A percentile compares a stretch with the other conserved stretches of the same genome.
These are phyloP conservation scores for Rhododendron molle DNA, from an alignment of 148 eudicot species.

Conservation along the genomic window DNA sequence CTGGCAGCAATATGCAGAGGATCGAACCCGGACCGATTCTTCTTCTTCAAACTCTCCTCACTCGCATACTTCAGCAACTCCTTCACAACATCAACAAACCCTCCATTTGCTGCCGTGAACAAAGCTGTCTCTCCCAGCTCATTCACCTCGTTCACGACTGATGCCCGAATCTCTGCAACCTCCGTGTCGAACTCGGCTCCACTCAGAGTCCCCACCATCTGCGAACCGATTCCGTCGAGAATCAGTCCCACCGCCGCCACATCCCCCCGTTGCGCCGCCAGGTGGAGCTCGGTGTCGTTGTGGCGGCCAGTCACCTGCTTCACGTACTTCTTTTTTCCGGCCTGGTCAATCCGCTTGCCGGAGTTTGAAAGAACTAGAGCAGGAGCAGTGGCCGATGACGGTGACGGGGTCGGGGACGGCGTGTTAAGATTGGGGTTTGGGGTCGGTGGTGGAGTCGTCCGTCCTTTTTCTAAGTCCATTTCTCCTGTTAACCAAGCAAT, in stretches of 20 bases:
- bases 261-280: conserved; percentile 74
- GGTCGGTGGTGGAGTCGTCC: conserved; percentile 22
- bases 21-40: conserved; percentile 55
- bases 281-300: conserved; percentile 67
- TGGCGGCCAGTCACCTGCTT: conserved; percentile 81
- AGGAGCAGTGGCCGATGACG: conserved; percentile 64
- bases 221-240: conserved; percentile 45
- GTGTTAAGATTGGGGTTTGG: conserved; percentile 26
- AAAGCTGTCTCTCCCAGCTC: conserved; percentile 76
- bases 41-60: conserved; percentile 46
- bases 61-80: conserved; percentile 62
- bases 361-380: conserved; percentile 78
- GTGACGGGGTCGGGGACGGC: conserved; percentile 37
- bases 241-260: conserved; percentile 59
- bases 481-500: conserved; percentile 20
- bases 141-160: conserved; percentile 68
- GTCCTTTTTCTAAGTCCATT: conserved; percentile 43
- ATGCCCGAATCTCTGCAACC: conserved; percentile 57
- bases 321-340: conserved; percentile 76
- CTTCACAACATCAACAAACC: conserved; percentile 62
- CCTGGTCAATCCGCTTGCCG: conserved; percentile 72
- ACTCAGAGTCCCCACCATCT: conserved; percentile 54
- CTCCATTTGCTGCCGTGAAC: conserved; percentile 64
- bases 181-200: conserved; percentile 64
- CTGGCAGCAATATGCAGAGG: conserved; percentile 74